A percentile compares a stretch with the other conserved stretches of the same genome.
These are phyloP conservation scores for Geotrichum aggregatum DNA, from an alignment of 1,139 yeast species.

Conservation along the genomic window DNA sequence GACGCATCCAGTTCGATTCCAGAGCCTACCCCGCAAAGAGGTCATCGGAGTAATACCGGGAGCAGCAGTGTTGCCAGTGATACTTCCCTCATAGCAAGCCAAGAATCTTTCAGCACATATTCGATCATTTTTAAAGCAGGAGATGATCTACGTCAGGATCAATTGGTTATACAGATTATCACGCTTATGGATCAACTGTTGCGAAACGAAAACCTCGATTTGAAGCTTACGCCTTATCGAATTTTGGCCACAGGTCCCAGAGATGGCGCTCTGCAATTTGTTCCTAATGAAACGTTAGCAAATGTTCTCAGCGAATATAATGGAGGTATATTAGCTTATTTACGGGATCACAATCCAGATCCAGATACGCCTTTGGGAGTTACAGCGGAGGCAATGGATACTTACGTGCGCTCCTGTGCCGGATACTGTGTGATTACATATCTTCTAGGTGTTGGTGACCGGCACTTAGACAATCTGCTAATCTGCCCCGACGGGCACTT, in stretches of 20 bases:
- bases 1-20: not conserved
- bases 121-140: constrained; percentile 92
- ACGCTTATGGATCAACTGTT: constrained; percentile 85
- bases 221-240: constrained; percentile 81
- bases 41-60: not conserved
- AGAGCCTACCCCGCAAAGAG: not conserved
- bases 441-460: constrained; percentile 90
- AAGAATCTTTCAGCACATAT: constrained; percentile 51
- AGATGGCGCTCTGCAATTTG: constrained; percentile 90
- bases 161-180: constrained; percentile 87
- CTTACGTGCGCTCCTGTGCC: constrained; percentile 91
- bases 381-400: constrained; percentile 76
- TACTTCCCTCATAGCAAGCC: not conserved
- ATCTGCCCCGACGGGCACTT: constrained; percentile 71
- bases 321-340: constrained; percentile 63
- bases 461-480: constrained; percentile 87
- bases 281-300: constrained; percentile 89
- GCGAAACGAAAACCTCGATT: constrained; percentile 84
- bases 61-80: constrained; percentile 1
- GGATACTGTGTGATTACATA: constrained; percentile 97
- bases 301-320: constrained; percentile 67
- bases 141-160: constrained; percentile 94
- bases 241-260: constrained; percentile 86
- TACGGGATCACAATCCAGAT: constrained; percentile 64
- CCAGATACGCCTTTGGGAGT: constrained; percentile 65